Evolutionary conservation across 2,329 filamentous ascomycete genomes (phyloP), one percentile per base, ranked within the genome.

Genomic region (Fusarium sp.): DNA sequence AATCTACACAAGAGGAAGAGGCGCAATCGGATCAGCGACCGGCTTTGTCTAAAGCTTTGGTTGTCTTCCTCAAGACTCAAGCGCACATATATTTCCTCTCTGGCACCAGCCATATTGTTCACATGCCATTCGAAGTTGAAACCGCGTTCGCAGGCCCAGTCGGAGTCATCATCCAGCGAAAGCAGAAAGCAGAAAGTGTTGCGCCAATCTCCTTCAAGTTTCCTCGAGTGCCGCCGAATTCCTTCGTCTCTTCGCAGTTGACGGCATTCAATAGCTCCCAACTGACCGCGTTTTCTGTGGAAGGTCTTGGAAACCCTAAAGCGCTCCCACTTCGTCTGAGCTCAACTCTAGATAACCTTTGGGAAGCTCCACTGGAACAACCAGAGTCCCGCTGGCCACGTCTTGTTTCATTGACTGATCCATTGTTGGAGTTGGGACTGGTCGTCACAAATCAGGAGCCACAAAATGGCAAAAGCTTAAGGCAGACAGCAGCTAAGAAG

Each of bases 41-140:
- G 11, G 62, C 72, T 1, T 80, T 89, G 29, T 87, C 88, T 45
- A 88, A 91, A 77, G 94, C 95, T 8, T 84, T 99, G 68, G 94
- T 98, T 12, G 93, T 99, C 54, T 93, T 98, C 74, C 89, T 99
- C 73, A 95, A 93, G 82, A 95, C 94, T 1, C 95, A 98, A 79
- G 94, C 94, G 27, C 95, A 98, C 79, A 90, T 99, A 72, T 97
- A 95, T 85, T 98, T 97, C 79, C 88, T 98, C 41, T 90, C 93
- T 4, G 95, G 95, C 25, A 91, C 94, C 38, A 96, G 90, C 78
- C 93, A 99, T 86, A 90, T 97, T 65, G 88, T 98, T 52, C 94
- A 97, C 80, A 90, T 99, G 78, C 95, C 95, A 4, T 99, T 99
- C 78, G 95, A 98, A 82, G 93, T 98, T 45, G 94, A 97, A 79